Base-by-base conservation (phyloP, 352 stramenopile species). In the Phytophthora pisi region DNA sequence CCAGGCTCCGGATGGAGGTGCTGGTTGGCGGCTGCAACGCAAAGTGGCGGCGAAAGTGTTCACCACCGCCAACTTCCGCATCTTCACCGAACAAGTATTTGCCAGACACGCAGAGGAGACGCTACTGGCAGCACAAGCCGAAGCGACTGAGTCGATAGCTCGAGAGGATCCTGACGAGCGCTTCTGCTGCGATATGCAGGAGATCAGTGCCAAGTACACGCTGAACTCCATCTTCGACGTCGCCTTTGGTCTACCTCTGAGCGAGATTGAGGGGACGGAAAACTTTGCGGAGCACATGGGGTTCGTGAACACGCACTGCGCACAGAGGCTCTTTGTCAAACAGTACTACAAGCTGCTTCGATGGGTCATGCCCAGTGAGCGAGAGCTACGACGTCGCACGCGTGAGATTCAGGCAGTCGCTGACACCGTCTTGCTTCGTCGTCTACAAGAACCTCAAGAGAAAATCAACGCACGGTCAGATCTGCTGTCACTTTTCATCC, bases 31-130 rank as follows among this genome's bases (percentile, higher is more conserved):
- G 1, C 55, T 91, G 5, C 89, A 97, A 59, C 82, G 89, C 57
- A 96, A 96, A 53, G 82, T 84, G 26, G 89, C 90, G 51, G 93
- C 87, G 26, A 92, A 95, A 52, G 93, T 98, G 28, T 97, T 97
- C 26, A 95, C 86, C 30, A 84, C 76, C 2, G 66, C 56, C 23
- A 89, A 89, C 45, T 88, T 89, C 15, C 73, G 75, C n/a, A 60
- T 68, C 0, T 86, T 81, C 46, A 71, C 66, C 1, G 80, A 87
- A 52, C 52, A 84, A 60, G 57, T 86, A 3, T 87, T 91, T 47
- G 60, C 66, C 20, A 77, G 74, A 20, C 78, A 89, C 65, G 78
- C 79, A 4, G 28, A 64, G 9, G 49, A 70, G 9, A 73, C 61
- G 26, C 49, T 82, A 20, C 5, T 15, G 0, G 51, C 68, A 18